Percentiles rank a stretch among this genome's conserved stretches.
These are phyloP conservation scores for Cyberlindnera suaveolens DNA, from an alignment of 805 yeast species.

Conservation along the genomic window DNA sequence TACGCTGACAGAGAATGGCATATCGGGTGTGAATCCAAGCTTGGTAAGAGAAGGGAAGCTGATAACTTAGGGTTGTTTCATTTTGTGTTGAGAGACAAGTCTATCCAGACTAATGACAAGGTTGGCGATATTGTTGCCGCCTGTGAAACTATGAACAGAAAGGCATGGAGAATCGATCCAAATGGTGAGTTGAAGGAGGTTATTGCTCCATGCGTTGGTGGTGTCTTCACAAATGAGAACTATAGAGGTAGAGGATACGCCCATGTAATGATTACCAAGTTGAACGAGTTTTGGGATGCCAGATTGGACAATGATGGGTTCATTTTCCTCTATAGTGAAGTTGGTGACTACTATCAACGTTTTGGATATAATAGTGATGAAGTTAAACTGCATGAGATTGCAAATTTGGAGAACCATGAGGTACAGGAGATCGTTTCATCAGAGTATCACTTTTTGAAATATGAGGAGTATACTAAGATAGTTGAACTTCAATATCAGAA, in stretches of 20 bases:
- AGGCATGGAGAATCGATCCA: slow-evolving; percentile 27
- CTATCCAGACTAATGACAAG: slow-evolving; percentile 15
- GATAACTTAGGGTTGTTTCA: slow-evolving; percentile 28
- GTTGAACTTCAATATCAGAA: slow-evolving; percentile 23
- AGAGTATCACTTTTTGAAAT: slow-evolving; percentile 23
- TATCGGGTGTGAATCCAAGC: slow-evolving; percentile 24
- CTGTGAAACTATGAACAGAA: slow-evolving; percentile 35
- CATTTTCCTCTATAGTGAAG: slow-evolving; percentile 61
- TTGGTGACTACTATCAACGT: slow-evolving; percentile 57
- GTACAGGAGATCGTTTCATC: not conserved
- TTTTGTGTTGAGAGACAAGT: slow-evolving; percentile 27
- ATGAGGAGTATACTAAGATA: slow-evolving; percentile 27
- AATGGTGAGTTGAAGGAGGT: slow-evolving; percentile 25
- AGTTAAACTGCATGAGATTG: slow-evolving; percentile 30
- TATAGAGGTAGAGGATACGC: slow-evolving; percentile 56
- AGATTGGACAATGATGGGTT: slow-evolving; percentile 27
- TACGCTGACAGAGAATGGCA: slow-evolving; percentile 32
- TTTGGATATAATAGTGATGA: slow-evolving; percentile 51
- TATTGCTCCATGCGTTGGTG: slow-evolving; percentile 43
- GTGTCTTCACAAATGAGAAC: slow-evolving; percentile 46
- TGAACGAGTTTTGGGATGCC: slow-evolving; percentile 30
- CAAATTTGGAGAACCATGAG: slow-evolving; percentile 11
- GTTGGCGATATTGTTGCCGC: slow-evolving; percentile 30
- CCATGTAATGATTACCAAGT: slow-evolving; percentile 33
- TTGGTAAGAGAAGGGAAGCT: slow-evolving; percentile 18